These are phyloP conservation scores for Gossypium mustelinum DNA, from an alignment of 345 rosid species.

Conservation along the genomic window DNA sequence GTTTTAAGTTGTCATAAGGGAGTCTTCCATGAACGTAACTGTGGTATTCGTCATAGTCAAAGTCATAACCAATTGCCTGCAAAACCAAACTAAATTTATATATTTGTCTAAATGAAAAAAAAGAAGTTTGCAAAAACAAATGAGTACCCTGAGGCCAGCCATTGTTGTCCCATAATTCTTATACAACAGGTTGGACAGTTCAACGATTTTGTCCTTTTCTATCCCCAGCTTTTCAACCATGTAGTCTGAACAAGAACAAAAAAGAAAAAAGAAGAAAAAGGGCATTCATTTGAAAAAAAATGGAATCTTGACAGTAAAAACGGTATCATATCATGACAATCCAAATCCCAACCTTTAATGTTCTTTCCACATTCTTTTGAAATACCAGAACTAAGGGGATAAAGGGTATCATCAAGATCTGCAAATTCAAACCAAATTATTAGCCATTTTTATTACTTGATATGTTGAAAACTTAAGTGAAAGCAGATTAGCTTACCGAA, in stretches of 20 bases:
- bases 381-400: slow-evolving; percentile 65
- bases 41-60: slow-evolving; percentile 93
- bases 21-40: slow-evolving; percentile 87
- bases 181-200: slow-evolving; percentile 66
- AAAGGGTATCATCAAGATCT: slow-evolving; percentile 96
- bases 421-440: slow-evolving; percentile 8
- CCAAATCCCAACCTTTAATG: slow-evolving; percentile 47
- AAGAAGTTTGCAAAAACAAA: not conserved
- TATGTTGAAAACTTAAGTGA: too few species aligned
- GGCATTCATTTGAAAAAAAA: slow-evolving; percentile 3
- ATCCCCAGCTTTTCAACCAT: slow-evolving; percentile 85
- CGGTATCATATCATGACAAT: not conserved
- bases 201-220: slow-evolving; percentile 50
- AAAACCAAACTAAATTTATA: slow-evolving; percentile 2
- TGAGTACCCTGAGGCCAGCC: slow-evolving; percentile 91
- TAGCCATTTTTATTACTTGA: too few species aligned
- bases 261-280: not conserved
- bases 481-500: slow-evolving; percentile 48
- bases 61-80: slow-evolving; percentile 91
- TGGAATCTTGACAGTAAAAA: slow-evolving; percentile 1
- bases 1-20: slow-evolving; percentile 85
- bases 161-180: slow-evolving; percentile 96
- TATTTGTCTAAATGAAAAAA: not conserved
- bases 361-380: slow-evolving; percentile 51
- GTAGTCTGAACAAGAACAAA: slow-evolving; percentile 44